Conservation (phyloP, 208 protist genomes). For the Polymyxa betae region DNA sequence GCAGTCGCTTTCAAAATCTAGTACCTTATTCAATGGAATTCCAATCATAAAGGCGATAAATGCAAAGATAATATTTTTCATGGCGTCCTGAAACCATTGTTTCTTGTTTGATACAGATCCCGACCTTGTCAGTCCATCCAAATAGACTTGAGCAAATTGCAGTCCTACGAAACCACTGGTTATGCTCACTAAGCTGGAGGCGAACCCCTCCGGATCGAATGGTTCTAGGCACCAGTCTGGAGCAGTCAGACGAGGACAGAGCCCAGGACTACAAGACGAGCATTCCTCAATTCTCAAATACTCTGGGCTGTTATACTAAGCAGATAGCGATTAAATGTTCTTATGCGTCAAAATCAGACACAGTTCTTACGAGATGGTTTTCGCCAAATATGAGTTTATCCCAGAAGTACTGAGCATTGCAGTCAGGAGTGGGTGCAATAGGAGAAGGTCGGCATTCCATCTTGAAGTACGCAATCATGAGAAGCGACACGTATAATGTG, state of each 20-base stretch:
- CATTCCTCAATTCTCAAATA: neutral
- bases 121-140: neutral
- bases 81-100: neutral
- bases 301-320: neutral
- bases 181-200: neutral
- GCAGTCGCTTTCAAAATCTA: neutral
- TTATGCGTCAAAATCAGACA: too few species aligned
- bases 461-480: neutral
- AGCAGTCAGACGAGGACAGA: neutral
- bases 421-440: neutral
- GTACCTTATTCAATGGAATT: conserved; percentile 44
- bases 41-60: neutral
- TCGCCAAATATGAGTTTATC: conserved; percentile 6
- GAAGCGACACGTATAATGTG: neutral
- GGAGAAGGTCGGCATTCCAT: neutral
- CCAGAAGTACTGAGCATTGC: neutral
- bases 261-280: conserved; percentile 25
- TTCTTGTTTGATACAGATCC: neutral
- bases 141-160: conserved; percentile 21
- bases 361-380: neutral
- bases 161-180: conserved; percentile 7
- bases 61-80: neutral
- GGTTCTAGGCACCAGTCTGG: neutral
- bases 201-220: conserved; percentile 23
- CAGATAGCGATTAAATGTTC: too few species aligned